Percentiles rank a stretch among this genome's conserved stretches.
phyloP scores from a whole-genome alignment of 768 basidiomycete species.

The Pisolithus marmoratus region DNA sequence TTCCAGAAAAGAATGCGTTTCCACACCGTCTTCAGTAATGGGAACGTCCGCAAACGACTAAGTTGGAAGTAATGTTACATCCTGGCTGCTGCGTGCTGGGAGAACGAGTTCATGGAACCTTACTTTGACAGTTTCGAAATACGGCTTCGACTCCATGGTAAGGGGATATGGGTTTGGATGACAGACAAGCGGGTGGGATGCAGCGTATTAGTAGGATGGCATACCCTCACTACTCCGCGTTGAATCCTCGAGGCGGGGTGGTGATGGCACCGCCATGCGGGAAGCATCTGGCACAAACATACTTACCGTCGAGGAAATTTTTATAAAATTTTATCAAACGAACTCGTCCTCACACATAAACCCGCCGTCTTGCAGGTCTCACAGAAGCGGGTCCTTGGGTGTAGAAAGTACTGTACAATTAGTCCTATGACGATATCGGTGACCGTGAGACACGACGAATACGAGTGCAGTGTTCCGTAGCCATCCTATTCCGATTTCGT shows the following conservation, averaged over 20 bases:
- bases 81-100: not conserved
- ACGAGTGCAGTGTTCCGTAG: too few relatives aligned
- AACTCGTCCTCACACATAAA: too few relatives aligned
- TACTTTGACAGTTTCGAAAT: conserved; percentile 68
- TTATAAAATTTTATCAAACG: too few relatives aligned
- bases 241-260: conserved; percentile 28
- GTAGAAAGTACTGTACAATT: too few relatives aligned
- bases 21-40: conserved; percentile 69
- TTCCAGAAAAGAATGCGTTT: conserved; percentile 75
- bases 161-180: conserved; percentile 1
- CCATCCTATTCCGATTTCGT: too few relatives aligned
- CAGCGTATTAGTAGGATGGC: not conserved
- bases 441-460: conserved; percentile 11
- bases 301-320: too few relatives aligned
- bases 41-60: conserved; percentile 88
- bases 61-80: conserved; percentile 1
- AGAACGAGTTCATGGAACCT: conserved; percentile 8
- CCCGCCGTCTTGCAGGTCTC: too few relatives aligned
- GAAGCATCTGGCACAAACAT: not conserved
- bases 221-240: conserved; percentile 6
- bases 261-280: conserved; percentile 11
- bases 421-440: too few relatives aligned
- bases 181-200: not conserved
- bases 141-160: conserved; percentile 37
- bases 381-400: too few relatives aligned